Evolutionary conservation across 768 basidiomycete species (phyloP).

Genomic region (Gelatoporia subvermispora): DNA sequence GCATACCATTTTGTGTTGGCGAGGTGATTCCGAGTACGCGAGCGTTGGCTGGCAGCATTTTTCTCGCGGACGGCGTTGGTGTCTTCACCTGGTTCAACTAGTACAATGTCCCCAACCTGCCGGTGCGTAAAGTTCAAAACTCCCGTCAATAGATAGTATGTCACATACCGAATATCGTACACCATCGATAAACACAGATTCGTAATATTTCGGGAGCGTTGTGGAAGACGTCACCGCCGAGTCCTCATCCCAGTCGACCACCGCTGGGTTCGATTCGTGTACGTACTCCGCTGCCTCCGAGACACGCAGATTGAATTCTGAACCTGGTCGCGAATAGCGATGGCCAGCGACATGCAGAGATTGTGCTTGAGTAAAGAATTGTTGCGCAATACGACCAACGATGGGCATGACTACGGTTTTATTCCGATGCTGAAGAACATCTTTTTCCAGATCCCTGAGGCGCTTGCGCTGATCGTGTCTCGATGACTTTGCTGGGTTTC

Average conservation of each 20-base stretch:
- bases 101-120: constrained; percentile 59
- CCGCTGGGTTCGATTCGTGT: constrained; percentile 22
- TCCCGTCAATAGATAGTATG: not conserved
- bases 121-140: not conserved
- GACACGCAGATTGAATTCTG: not conserved
- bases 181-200: constrained; percentile 51
- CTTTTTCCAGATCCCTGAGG: constrained; percentile 20
- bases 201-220: constrained; percentile 28
- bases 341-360: not conserved
- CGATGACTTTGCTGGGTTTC: too few relatives aligned
- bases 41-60: constrained; percentile 33
- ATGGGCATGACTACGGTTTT: constrained; percentile 23
- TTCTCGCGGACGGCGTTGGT: constrained; percentile 35
- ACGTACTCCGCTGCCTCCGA: not conserved
- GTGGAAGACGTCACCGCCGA: constrained; percentile 11
- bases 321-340: too few relatives aligned
- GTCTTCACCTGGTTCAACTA: constrained; percentile 57
- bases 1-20: constrained; percentile 61
- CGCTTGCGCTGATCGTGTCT: not conserved
- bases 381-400: constrained; percentile 7
- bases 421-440: constrained; percentile 33
- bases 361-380: constrained; percentile 5
- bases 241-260: constrained; percentile 30
- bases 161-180: constrained; percentile 47
- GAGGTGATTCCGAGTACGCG: constrained; percentile 48